These are phyloP conservation scores for Colletotrichum endophyticum DNA, from an alignment of 2,329 filamentous ascomycete species.

Conservation along the genomic window DNA sequence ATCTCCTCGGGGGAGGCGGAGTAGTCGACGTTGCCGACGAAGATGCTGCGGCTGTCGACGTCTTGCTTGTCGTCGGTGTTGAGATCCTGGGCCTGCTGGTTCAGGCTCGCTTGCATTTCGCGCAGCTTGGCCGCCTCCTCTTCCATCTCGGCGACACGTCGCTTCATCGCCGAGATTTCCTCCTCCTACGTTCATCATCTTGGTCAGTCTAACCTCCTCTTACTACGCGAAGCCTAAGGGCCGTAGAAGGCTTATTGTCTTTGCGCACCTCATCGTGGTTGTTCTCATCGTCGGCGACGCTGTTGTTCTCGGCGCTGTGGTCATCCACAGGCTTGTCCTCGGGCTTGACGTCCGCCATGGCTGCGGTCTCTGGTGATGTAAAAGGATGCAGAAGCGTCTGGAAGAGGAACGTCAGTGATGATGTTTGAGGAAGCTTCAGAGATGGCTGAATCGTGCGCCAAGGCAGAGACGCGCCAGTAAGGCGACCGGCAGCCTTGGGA, in stretches of 20 bases:
- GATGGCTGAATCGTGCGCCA: not conserved
- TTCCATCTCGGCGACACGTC: slow-evolving; percentile 87
- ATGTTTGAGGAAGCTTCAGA: not conserved
- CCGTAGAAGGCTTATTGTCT: slow-evolving; percentile 1
- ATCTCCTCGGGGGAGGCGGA: slow-evolving; percentile 97
- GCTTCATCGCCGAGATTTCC: slow-evolving; percentile 89
- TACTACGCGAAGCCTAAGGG: slow-evolving; percentile 17
- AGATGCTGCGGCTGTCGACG: slow-evolving; percentile 92
- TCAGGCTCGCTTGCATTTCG: slow-evolving; percentile 85
- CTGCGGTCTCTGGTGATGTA: not conserved
- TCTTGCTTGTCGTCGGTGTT: slow-evolving; percentile 83
- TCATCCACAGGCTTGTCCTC: slow-evolving; percentile 32
- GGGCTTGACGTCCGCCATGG: slow-evolving; percentile 32
- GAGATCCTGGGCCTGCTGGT: slow-evolving; percentile 82
- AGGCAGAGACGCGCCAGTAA: slow-evolving; percentile 2
- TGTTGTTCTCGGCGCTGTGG: slow-evolving; percentile 33
- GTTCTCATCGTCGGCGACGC: slow-evolving; percentile 39
- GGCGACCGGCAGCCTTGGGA: slow-evolving; percentile 4
- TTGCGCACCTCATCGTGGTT: slow-evolving; percentile 52
- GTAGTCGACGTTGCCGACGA: slow-evolving; percentile 98
- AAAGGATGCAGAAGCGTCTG: not conserved
- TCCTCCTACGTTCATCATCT: slow-evolving; percentile 61
- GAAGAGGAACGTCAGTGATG: not conserved
- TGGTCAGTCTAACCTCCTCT: slow-evolving; percentile 23
- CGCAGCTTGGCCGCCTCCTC: slow-evolving; percentile 85